Evolutionary conservation across 2,329 filamentous ascomycete genomes (phyloP).

Genomic region (Juglanconis sp.): DNA sequence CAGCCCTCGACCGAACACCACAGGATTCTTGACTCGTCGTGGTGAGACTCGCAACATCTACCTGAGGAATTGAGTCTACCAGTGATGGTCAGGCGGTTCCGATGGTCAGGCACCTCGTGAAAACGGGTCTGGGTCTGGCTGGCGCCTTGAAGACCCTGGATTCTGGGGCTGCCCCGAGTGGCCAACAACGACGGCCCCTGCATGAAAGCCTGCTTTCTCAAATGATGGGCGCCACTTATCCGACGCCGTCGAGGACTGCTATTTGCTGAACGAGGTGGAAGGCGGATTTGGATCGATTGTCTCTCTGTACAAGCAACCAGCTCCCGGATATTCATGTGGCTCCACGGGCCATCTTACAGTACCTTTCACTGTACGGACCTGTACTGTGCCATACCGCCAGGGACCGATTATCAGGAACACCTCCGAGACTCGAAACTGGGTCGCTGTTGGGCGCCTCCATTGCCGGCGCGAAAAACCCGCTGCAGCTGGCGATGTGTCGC

Average conservation of each 20-base stretch:
- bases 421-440: neutral
- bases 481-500: conserved; percentile 6
- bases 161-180: conserved; percentile 15
- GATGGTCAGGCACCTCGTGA: neutral
- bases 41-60: neutral
- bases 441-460: neutral
- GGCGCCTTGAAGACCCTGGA: conserved; percentile 10
- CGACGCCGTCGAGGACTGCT: neutral
- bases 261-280: conserved; percentile 15
- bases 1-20: neutral
- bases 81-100: neutral
- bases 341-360: conserved; percentile 1
- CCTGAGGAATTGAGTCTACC: neutral
- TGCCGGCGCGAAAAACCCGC: neutral
- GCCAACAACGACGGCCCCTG: conserved; percentile 10
- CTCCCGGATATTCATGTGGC: conserved; percentile 8
- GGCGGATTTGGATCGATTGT: conserved; percentile 8
- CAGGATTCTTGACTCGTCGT: conserved; percentile 3
- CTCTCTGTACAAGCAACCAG: neutral
- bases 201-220: conserved; percentile 11
- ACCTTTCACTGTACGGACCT: neutral
- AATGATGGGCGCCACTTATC: conserved; percentile 16
- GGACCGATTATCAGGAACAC: neutral
- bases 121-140: conserved; percentile 8
- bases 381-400: neutral